Evolutionary conservation across 2,329 filamentous ascomycete genomes (phyloP).

Genomic region (Falciphora oryzae): DNA sequence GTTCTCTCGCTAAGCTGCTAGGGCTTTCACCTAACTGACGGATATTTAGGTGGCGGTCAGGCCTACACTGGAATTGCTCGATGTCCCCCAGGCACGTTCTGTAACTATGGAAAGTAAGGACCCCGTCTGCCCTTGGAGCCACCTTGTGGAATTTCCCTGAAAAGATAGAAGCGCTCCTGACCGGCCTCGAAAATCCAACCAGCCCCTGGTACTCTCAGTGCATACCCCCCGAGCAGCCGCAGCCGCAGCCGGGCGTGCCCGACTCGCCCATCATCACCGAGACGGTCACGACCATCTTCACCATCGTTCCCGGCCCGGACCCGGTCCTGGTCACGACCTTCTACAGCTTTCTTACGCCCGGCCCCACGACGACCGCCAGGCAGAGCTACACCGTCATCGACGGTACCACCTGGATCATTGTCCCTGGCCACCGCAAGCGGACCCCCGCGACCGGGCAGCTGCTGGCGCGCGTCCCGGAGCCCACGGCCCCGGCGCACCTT

Average conservation of each 20-base stretch:
- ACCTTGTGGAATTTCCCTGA: background rate
- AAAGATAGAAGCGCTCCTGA: background rate
- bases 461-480: background rate
- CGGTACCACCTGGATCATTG: constrained; percentile 7
- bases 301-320: constrained; percentile 6
- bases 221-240: constrained; percentile 9
- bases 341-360: constrained; percentile 11
- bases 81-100: constrained; percentile 1
- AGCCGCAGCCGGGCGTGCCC: constrained; percentile 9
- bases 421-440: background rate
- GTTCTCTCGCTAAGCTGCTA: too few relatives aligned
- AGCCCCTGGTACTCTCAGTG: constrained; percentile 15
- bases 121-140: background rate
- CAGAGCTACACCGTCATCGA: constrained; percentile 7
- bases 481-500: constrained; percentile 12
- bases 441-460: constrained; percentile 1
- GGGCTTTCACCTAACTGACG: background rate
- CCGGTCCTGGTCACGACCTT: constrained; percentile 12
- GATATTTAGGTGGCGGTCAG: background rate
- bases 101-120: constrained; percentile 4
- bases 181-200: background rate
- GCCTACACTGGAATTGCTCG: background rate
- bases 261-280: constrained; percentile 12
- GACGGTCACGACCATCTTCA: constrained; percentile 12
- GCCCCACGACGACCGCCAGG: constrained; percentile 6